A percentile compares a stretch with the other conserved stretches of the same genome.
These are phyloP conservation scores for Chenopodium quinoa DNA, from an alignment of 148 eudicot species.

Conservation along the genomic window DNA sequence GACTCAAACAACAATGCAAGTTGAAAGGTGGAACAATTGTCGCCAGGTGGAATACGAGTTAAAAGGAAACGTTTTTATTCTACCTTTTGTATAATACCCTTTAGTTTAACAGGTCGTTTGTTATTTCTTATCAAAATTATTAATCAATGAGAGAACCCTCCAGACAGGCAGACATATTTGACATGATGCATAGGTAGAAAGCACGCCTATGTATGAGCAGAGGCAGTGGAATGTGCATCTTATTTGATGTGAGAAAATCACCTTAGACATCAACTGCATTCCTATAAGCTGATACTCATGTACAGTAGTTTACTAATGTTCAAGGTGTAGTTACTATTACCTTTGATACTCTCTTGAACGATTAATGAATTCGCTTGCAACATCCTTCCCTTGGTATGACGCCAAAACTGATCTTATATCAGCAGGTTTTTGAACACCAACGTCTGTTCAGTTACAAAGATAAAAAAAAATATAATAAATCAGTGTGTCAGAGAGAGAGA, in stretches of 20 bases:
- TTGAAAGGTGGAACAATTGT: not conserved
- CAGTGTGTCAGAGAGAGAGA: too few relatives aligned
- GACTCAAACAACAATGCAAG: not conserved
- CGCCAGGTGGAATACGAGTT: not conserved
- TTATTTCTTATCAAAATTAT: too few relatives aligned
- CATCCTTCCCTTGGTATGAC: constrained; percentile 64
- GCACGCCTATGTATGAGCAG: not conserved
- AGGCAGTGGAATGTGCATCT: not conserved
- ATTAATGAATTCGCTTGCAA: constrained; percentile 68
- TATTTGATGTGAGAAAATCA: too few relatives aligned
- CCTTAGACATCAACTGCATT: not conserved
- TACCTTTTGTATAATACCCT: not conserved
- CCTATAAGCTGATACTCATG: not conserved
- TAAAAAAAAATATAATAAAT: too few relatives aligned
- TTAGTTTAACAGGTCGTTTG: too few relatives aligned
- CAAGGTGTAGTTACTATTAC: constrained; percentile 24
- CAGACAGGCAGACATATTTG: not conserved
- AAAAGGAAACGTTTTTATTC: too few relatives aligned
- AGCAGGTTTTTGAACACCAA: constrained; percentile 50
- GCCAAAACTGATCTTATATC: constrained; percentile 65
- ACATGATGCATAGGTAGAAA: not conserved
- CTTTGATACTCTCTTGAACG: constrained; percentile 60
- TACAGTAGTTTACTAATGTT: too few relatives aligned
- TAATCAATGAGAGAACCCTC: too few relatives aligned
- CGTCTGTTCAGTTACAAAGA: constrained; percentile 42